Conservation (phyloP, 1,284 basidiomycete genomes). For the Apiotrichum sp. region DNA sequence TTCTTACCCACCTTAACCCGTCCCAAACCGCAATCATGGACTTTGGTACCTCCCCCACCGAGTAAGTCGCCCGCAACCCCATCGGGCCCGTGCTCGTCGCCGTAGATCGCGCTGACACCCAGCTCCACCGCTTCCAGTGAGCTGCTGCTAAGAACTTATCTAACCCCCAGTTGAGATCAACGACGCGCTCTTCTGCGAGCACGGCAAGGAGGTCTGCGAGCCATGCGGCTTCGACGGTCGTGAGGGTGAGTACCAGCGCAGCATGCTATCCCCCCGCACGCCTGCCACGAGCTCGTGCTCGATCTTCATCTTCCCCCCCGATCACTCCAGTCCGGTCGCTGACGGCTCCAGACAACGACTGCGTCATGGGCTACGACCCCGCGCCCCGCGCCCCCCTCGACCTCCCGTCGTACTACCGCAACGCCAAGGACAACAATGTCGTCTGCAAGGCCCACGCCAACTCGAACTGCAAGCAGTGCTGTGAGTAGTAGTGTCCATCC, state of each 20-base stretch:
- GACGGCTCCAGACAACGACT: slow-evolving; percentile 42
- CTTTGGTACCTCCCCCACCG: slow-evolving; percentile 38
- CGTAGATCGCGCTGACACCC: slow-evolving; percentile 3
- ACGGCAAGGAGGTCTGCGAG: slow-evolving; percentile 46
- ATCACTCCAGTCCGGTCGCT: too few relatives aligned
- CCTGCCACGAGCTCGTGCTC: too few relatives aligned
- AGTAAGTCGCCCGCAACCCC: slow-evolving; percentile 41
- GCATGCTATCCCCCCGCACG: neutral
- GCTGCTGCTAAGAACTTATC: slow-evolving; percentile 1
- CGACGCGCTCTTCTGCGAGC: slow-evolving; percentile 48
- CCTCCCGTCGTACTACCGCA: slow-evolving; percentile 41
- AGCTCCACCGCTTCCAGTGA: slow-evolving; percentile 22
- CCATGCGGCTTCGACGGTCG: slow-evolving; percentile 21
- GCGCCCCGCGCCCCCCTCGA: slow-evolving; percentile 39
- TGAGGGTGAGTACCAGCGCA: slow-evolving; percentile 16
- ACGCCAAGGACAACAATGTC: slow-evolving; percentile 38
- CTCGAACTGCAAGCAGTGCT: slow-evolving; percentile 45
- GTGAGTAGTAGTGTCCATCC: slow-evolving; percentile 23
- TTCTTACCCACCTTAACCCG: neutral
- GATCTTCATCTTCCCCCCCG: too few relatives aligned
- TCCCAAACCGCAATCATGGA: slow-evolving; percentile 21
- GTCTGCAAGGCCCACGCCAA: slow-evolving; percentile 47
- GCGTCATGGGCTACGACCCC: slow-evolving; percentile 45
- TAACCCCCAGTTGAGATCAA: slow-evolving; percentile 44
- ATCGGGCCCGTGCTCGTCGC: too few relatives aligned